Conservation (phyloP, 441 rosid genomes). For the Adansonia grandidieri region DNA sequence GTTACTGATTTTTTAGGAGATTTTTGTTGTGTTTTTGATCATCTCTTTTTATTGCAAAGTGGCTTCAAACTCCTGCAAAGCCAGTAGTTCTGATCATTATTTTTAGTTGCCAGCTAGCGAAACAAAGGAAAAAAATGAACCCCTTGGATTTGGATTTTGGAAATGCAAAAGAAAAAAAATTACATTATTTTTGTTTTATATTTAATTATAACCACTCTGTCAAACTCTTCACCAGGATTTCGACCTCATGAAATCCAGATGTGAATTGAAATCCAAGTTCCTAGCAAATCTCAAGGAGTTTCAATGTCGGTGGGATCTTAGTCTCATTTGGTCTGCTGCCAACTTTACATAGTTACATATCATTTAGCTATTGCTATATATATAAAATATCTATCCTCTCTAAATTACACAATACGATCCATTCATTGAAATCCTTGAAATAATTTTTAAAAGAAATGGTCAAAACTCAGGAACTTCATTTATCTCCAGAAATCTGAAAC, state of each 20-base stretch:
- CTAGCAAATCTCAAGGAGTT: conserved; percentile 37
- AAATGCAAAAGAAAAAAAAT: background rate
- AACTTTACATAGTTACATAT: conserved; percentile 35
- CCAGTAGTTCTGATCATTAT: background rate
- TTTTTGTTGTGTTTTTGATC: background rate
- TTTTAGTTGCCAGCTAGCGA: background rate
- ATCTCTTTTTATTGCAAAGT: conserved; percentile 5
- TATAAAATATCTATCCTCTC: background rate
- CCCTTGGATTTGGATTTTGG: conserved; percentile 7
- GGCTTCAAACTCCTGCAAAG: conserved; percentile 8
- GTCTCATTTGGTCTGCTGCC: conserved; percentile 44
- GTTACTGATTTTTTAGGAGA: background rate
- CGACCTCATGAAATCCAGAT: conserved; percentile 30
- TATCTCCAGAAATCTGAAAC: background rate
- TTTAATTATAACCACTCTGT: conserved; percentile 25
- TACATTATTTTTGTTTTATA: no score
- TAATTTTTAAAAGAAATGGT: background rate
- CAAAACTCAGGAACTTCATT: background rate
- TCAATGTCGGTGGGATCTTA: conserved; percentile 42
- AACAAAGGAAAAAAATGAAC: background rate
- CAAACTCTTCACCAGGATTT: conserved; percentile 19
- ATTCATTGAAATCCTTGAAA: background rate
- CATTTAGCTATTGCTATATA: conserved; percentile 21
- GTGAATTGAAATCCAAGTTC: conserved; percentile 21
- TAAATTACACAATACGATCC: background rate